Evolutionary conservation across 257 asterid genomes (phyloP), one percentile per base, ranked within the genome.

Genomic region (Leptodermis oblonga): DNA sequence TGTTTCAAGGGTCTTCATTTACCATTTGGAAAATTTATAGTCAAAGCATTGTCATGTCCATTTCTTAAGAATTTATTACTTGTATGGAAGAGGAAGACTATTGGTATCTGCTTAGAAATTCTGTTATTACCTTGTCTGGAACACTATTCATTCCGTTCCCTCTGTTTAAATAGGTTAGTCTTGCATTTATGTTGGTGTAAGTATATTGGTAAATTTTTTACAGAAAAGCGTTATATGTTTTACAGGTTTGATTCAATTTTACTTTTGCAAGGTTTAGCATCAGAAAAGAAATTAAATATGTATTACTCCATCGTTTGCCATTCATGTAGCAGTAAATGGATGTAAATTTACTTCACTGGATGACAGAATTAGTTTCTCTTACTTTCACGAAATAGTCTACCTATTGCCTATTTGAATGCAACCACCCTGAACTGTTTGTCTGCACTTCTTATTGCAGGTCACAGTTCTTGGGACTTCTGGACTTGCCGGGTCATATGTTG

Each of bases 381-480:
- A 15, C 11, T 22, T 30, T 56, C 12, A 45, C 2, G 37, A 10
- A 54, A 8, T 69, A 18, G 12, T 39, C 51, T 10, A 53, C 45
- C 34, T 37, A 20, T 46, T 6, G 49, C 31, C 39, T 7, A 15
- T 22, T 20, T 15, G 26, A 10, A 20, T 71, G 56, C 7, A 0
- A 31, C 3, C 28, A 3, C 2, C 1, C 51, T 52, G 39, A 31
- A 42, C n/a, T 51, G 31, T 28, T 17, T 64, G 37, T 68, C 70
- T 39, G 49, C 59, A 25, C 70, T 76, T 61, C 2, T 41, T 45
- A 52, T 55, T 75, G 86, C 90, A 91, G 99, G 94, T 94, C 63
- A 77, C 95, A 0, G 97, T 91, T 74, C 97, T 91, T 7, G 99
- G 96, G 76, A 94, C 99, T 62, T 94, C 98, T 71, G 98, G 98